Percentiles rank a stretch among this genome's conserved stretches.
These are phyloP conservation scores for Solanum sitiens DNA, from an alignment of 257 asterid species.

Conservation along the genomic window DNA sequence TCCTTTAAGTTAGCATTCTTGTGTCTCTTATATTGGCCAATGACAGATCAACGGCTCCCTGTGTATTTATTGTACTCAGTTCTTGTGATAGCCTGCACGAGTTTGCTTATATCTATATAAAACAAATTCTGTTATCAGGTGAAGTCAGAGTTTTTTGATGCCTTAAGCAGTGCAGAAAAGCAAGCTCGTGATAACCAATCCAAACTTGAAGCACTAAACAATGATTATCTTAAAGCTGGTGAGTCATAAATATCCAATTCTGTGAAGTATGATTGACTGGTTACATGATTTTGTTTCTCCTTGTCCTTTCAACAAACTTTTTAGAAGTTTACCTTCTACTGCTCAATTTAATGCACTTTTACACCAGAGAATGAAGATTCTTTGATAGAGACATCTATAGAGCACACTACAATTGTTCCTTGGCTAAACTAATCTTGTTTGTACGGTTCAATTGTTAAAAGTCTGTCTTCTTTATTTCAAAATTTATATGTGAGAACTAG, in stretches of 20 bases:
- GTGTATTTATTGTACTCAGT: background rate
- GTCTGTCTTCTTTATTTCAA: background rate
- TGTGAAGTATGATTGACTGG: background rate
- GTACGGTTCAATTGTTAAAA: background rate
- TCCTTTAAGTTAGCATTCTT: background rate
- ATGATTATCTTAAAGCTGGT: constrained; percentile 64
- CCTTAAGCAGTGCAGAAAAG: constrained; percentile 92
- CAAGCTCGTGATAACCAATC: constrained; percentile 60
- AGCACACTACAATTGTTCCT: background rate
- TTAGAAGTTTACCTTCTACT: background rate
- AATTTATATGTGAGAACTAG: background rate
- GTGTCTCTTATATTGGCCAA: background rate
- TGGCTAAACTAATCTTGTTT: background rate
- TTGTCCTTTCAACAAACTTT: background rate
- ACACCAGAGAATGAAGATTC: background rate
- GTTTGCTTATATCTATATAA: constrained; percentile 3
- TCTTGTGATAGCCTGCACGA: background rate
- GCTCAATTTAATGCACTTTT: background rate
- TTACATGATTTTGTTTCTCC: background rate
- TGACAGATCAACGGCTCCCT: background rate
- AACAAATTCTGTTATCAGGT: constrained; percentile 37
- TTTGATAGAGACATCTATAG: background rate
- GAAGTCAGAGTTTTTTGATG: constrained; percentile 85
- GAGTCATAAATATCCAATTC: constrained; percentile 4
- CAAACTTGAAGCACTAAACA: constrained; percentile 51